Percentiles rank a stretch among this genome's conserved stretches.
Evolutionary conservation across 257 asterid species (phyloP).

Genomic region (Scutellaria galericulata): DNA sequence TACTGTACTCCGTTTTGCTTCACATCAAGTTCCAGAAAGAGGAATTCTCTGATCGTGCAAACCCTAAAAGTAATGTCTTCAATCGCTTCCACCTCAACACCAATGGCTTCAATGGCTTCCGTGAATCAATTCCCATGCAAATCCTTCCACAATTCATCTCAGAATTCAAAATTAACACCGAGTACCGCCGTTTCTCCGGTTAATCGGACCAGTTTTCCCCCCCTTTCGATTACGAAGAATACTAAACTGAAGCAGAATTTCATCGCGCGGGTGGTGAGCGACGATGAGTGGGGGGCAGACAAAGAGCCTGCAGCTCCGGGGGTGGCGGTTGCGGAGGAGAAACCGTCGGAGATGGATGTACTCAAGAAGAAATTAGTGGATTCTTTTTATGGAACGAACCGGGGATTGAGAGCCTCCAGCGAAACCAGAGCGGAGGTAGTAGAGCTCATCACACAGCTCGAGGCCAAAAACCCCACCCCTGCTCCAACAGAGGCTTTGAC

Average conservation of each 20-base stretch:
- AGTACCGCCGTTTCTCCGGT: conserved; percentile 27
- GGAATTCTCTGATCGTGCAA: neutral
- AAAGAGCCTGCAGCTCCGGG: conserved; percentile 32
- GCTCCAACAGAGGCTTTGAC: conserved; percentile 86
- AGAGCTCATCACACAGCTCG: conserved; percentile 82
- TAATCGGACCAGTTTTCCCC: conserved; percentile 42
- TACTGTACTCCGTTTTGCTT: no score
- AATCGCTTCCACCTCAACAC: conserved; percentile 17
- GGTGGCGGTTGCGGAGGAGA: conserved; percentile 54
- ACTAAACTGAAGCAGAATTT: conserved; percentile 33
- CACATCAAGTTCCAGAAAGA: no score
- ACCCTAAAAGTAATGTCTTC: neutral
- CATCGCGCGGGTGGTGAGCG: conserved; percentile 44
- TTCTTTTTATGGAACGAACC: conserved; percentile 72
- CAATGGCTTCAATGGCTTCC: conserved; percentile 71
- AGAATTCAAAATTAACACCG: conserved; percentile 18
- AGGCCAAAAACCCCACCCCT: conserved; percentile 83
- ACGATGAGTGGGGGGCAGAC: conserved; percentile 60
- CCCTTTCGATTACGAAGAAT: conserved; percentile 9
- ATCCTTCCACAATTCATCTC: conserved; percentile 22
- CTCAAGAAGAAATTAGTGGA: conserved; percentile 76
- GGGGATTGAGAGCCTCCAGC: conserved; percentile 79
- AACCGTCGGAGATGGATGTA: conserved; percentile 43
- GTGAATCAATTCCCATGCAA: conserved; percentile 44
- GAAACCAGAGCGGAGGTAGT: conserved; percentile 88